A percentile compares a stretch with the other conserved stretches of the same genome.
These are phyloP conservation scores for Neurospora sp. DNA, from an alignment of 495 filamentous ascomycete genomes.

Conservation along the genomic window DNA sequence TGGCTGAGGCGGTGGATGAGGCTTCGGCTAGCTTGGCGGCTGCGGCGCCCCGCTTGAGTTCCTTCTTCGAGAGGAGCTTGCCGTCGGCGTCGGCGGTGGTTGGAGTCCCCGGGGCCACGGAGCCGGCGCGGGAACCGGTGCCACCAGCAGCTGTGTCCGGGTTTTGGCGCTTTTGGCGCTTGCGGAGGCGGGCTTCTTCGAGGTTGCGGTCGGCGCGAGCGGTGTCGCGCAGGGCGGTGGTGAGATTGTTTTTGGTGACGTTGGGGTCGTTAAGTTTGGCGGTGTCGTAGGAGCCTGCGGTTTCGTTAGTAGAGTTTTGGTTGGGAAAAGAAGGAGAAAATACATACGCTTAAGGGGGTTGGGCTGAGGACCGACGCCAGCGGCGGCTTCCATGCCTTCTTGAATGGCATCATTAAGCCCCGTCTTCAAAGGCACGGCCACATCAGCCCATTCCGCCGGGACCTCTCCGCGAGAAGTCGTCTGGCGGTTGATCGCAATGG, in stretches of 20 bases:
- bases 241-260: slow-evolving; percentile 22
- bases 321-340: neutral
- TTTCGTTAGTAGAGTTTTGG: neutral
- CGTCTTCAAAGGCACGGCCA: slow-evolving; percentile 39
- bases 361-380: slow-evolving; percentile 30
- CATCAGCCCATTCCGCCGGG: slow-evolving; percentile 57
- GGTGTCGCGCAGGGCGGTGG: slow-evolving; percentile 23
- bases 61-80: slow-evolving; percentile 46
- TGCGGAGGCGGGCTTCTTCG: slow-evolving; percentile 39
- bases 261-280: slow-evolving; percentile 16
- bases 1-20: slow-evolving; percentile 44
- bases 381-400: slow-evolving; percentile 29
- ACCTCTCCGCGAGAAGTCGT: slow-evolving; percentile 62
- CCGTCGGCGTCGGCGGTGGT: slow-evolving; percentile 33
- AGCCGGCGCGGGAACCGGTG: slow-evolving; percentile 31
- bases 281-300: slow-evolving; percentile 16
- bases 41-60: slow-evolving; percentile 49
- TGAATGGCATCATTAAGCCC: slow-evolving; percentile 23
- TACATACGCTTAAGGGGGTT: slow-evolving; percentile 53
- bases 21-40: slow-evolving; percentile 41
- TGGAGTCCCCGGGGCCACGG: slow-evolving; percentile 39
- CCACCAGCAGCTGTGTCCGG: slow-evolving; percentile 20
- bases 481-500: slow-evolving; percentile 52
- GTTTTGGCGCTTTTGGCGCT: slow-evolving; percentile 38
- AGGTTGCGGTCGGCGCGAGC: slow-evolving; percentile 32